Evolutionary conservation across 1,139 yeast species (phyloP).

Genomic region (Tardiomyces digboiensis): DNA sequence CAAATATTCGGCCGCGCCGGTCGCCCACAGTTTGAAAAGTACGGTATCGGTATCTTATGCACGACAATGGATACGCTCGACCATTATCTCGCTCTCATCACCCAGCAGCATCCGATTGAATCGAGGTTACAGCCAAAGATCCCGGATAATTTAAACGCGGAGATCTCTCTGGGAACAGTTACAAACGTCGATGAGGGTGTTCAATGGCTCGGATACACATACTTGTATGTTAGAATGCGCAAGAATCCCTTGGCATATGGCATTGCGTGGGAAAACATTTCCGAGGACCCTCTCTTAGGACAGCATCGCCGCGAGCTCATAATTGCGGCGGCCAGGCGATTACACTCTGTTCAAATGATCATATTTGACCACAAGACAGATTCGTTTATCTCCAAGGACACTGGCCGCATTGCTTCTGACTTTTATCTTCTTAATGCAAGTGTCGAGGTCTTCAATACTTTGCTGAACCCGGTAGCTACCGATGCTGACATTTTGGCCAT

Average conservation of each 20-base stretch:
- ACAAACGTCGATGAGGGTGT: conserved; percentile 54
- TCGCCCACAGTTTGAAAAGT: conserved; percentile 85
- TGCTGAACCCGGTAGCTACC: conserved; percentile 53
- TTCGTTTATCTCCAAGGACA: conserved; percentile 48
- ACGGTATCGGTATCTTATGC: conserved; percentile 91
- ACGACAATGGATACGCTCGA: conserved; percentile 82
- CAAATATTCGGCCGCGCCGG: conserved; percentile 98
- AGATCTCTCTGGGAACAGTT: conserved; percentile 67
- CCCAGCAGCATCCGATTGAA: conserved; percentile 89
- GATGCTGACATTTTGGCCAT: conserved; percentile 69
- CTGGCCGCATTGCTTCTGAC: conserved; percentile 81
- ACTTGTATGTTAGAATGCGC: conserved; percentile 73
- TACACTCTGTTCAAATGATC: conserved; percentile 47
- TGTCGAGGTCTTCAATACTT: conserved; percentile 48
- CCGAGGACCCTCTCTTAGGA: conserved; percentile 37
- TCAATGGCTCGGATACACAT: conserved; percentile 73
- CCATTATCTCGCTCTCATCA: conserved; percentile 78
- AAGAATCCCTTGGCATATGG: conserved; percentile 64
- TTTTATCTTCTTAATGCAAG: conserved; percentile 75
- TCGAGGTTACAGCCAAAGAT: conserved; percentile 69
- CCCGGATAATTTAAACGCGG: conserved; percentile 79
- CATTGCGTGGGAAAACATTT: conserved; percentile 54
- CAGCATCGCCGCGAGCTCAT: conserved; percentile 56
- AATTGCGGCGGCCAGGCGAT: conserved; percentile 62
- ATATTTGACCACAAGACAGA: conserved; percentile 48